Evolutionary conservation across 2,329 filamentous ascomycete species (phyloP).

Genomic region (Fusarium lyarnte): DNA sequence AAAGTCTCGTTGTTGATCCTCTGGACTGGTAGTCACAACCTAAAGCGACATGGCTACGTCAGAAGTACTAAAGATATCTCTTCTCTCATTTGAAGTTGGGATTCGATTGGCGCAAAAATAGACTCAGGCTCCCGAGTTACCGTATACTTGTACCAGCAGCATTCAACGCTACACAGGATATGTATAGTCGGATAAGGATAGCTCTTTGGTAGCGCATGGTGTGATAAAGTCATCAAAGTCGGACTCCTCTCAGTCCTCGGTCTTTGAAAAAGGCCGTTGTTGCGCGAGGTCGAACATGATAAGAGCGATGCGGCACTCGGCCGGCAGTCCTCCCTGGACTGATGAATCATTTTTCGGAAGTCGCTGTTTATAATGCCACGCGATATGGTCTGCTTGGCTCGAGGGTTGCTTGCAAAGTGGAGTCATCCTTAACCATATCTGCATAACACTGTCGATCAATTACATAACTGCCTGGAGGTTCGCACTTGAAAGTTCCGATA

Average conservation of each 20-base stretch:
- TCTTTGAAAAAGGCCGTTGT: neutral
- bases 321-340: slow-evolving; percentile 1
- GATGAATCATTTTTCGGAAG: neutral
- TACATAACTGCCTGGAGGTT: neutral
- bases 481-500: neutral
- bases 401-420: neutral
- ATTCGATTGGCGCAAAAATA: neutral
- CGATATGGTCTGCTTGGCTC: slow-evolving; percentile 1
- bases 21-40: neutral
- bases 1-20: neutral
- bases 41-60: neutral
- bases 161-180: neutral
- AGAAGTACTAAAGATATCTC: neutral
- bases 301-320: slow-evolving; percentile 20
- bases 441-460: slow-evolving; percentile 5
- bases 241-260: neutral
- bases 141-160: neutral
- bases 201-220: neutral
- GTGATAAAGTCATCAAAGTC: neutral
- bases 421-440: neutral
- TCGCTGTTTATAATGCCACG: slow-evolving; percentile 1
- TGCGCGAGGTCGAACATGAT: neutral
- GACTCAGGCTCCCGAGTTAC: neutral
- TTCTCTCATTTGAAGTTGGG: neutral
- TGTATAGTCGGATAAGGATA: neutral